Evolutionary conservation across 1,284 basidiomycete genomes (phyloP), one percentile per base, ranked within the genome.

Genomic region (Melampsora occidentalis): DNA sequence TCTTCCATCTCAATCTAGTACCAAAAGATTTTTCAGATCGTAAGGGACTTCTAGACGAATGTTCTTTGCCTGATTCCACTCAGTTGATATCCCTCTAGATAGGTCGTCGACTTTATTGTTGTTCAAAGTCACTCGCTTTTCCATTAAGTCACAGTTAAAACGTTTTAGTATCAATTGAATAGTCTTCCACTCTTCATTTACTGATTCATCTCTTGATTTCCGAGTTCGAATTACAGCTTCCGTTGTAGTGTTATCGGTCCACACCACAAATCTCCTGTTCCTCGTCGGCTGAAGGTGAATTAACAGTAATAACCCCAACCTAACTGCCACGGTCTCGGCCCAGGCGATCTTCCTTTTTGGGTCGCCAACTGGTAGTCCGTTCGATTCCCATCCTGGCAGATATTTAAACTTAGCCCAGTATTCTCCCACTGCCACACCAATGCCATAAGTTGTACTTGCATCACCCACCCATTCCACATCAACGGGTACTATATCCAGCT

Each of bases 231-330:
- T 28, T 14, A 69, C 46, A 4, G 46, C 5, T 57, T 69, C 48
- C 12, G 67, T 69, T 2, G 67, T 70, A 20, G 68, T 61, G 42
- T 70, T 70, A 33, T 70, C 51, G 5, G 68, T 70, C 46, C 53
- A 70, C 1, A 70, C 68, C 1, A 61, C n/a, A 12, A 61, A 5
- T 2, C 5, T 10, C 12, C 2, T 33, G 2, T 51, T 51, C 7
- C 1, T 3, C 10, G 5, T 20, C 3, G 31, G 4, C 4, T 20
- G n/a, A 3, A 61, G 1, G 2, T 5, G 2, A 9, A 2, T 5
- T 2, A 70, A 18, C 49, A 70, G 49, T 14, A 70, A 53, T 14
- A 53, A 20, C 51, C 51, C 51, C 22, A 53, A 25, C 16, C 67
- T 1, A 3, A 69, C 28, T 2, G 67, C 67, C 25, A 69, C 67